Evolutionary conservation across 1,284 basidiomycete species (phyloP).

Genomic region (Leucoagaricus sp.): DNA sequence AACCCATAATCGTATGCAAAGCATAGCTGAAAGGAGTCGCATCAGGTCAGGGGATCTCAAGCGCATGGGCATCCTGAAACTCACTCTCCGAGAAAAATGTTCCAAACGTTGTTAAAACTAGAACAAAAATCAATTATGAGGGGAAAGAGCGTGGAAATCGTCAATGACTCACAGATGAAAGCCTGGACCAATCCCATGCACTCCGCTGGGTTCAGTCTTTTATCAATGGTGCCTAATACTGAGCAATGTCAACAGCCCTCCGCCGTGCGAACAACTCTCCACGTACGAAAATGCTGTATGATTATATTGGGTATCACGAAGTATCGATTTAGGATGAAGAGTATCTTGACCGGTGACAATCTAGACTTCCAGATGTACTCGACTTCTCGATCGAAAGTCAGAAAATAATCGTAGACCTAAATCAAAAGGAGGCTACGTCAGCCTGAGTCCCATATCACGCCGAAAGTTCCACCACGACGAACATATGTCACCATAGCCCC

Average conservation of each 20-base stretch:
- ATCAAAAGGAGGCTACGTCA: neutral
- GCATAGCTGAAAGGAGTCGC: too few relatives aligned
- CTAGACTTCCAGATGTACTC: neutral
- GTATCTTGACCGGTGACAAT: neutral
- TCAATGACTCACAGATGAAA: neutral
- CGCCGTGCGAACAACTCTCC: too few relatives aligned
- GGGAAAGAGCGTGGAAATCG: neutral
- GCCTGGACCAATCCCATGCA: neutral
- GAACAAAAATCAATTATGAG: neutral
- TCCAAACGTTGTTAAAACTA: neutral
- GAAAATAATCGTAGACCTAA: constrained; percentile 3
- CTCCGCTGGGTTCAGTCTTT: neutral
- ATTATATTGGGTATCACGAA: neutral
- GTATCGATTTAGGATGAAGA: constrained; percentile 7
- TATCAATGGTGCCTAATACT: neutral
- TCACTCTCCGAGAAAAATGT: neutral
- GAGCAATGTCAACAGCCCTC: neutral
- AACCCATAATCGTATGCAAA: too few relatives aligned
- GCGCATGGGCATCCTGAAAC: too few relatives aligned
- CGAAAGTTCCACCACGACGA: neutral
- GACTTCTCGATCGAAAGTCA: constrained; percentile 4
- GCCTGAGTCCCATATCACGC: neutral
- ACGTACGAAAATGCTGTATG: neutral
- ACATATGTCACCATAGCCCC: neutral
- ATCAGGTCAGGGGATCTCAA: too few relatives aligned